Base-by-base conservation (phyloP, 176 grass and related monocot genomes). In the Carex scoparia region DNA sequence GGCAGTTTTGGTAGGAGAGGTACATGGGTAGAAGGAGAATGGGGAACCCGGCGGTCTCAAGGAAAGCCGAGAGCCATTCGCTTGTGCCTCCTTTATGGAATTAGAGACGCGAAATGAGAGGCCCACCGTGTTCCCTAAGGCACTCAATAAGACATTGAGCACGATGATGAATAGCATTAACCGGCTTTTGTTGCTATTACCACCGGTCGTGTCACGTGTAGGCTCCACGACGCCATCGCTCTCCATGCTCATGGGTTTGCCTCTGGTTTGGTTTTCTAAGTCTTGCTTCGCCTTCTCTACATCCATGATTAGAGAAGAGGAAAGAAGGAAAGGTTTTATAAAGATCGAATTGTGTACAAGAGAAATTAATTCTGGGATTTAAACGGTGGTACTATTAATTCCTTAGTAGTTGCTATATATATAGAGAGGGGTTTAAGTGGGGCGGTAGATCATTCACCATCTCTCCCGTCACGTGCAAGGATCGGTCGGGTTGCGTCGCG, bases 101-200 rank as follows among this genome's bases (percentile, higher is more conserved):
- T 67, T 94, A 94, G 53, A 94, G 87, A n/a, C 93, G 90, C 79
- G 79, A 85, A 0, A 91, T 35, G 61, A 92, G 88, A 19, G 93
- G 93, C 0, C 93, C 90, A 2, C 85, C 90, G n/a, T 94, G 35
- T 79, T 70, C 40, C 93, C 93, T 1, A 94, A 31, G 0, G 62
- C 80, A 0, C 91, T 89, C 72, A 94, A 81, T 4, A 87, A 82
- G 87, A 87, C 86, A 84, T 94, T 94, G 38, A 91, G 38, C 4
- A 44, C 87, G 84, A 92, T 81, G 1, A 94, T 76, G 0, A 92
- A 11, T 2, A 76, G 40, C 30, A 32, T 88, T 79, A 79, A 66
- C 65, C 48, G 28, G 68, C 79, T 86, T 61, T 69, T n/a, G 33
- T 1, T 5, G 30, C 15, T 66, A 28, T 0, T 35, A 35, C 3